Evolutionary conservation across 805 yeast species (phyloP).

Genomic region (Starmerella scarabaei): DNA sequence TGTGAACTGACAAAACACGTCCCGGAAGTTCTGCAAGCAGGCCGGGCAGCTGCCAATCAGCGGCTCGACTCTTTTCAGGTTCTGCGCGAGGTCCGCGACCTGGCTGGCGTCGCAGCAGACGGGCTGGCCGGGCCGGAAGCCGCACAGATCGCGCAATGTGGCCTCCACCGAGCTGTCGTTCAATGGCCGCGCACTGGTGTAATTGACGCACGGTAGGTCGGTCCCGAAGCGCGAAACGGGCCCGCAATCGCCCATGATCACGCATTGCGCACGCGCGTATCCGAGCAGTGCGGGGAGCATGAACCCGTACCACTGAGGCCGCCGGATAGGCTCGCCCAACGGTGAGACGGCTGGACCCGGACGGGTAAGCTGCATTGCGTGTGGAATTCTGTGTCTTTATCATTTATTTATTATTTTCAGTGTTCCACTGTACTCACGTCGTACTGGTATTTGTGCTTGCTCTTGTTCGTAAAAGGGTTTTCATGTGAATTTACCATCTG

Average conservation of each 20-base stretch:
- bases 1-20: constrained; percentile 71
- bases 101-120: constrained; percentile 68
- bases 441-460: too few species aligned
- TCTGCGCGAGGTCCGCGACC: constrained; percentile 37
- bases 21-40: constrained; percentile 70
- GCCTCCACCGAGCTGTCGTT: constrained; percentile 32
- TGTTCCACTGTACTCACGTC: too few species aligned
- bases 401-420: too few species aligned
- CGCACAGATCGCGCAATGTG: constrained; percentile 50
- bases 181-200: constrained; percentile 38
- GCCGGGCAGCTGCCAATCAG: constrained; percentile 89
- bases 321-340: too few species aligned
- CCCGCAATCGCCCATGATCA: constrained; percentile 45
- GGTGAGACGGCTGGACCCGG: too few species aligned
- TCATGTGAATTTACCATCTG: too few species aligned
- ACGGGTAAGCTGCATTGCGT: too few species aligned
- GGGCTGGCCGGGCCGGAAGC: constrained; percentile 39
- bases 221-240: constrained; percentile 66
- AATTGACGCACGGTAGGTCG: constrained; percentile 64
- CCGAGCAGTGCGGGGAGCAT: too few species aligned
- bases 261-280: constrained; percentile 21
- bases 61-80: constrained; percentile 62
- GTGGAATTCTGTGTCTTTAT: too few species aligned
- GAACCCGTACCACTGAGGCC: too few species aligned
- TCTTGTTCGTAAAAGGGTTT: too few species aligned